Evolutionary conservation across 164 flowering plant species (phyloP).

Genomic region (Piper longum): DNA sequence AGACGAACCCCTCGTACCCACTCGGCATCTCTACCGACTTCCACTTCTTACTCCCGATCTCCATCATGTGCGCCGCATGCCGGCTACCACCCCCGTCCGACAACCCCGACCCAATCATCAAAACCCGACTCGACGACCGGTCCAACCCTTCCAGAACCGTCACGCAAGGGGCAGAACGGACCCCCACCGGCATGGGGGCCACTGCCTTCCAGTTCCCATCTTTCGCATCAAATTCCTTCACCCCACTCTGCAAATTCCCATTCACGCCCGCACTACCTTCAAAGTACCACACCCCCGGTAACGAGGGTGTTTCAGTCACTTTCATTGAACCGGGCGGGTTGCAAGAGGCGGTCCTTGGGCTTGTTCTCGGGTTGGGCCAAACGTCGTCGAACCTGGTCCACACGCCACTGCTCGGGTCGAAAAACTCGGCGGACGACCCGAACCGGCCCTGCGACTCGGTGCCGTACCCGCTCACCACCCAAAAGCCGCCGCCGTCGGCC

Average conservation of each 20-base stretch:
- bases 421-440: constrained; percentile 15
- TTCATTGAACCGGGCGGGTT: not conserved
- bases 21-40: constrained; percentile 2
- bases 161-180: constrained; percentile 5
- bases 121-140: constrained; percentile 1
- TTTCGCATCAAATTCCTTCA: constrained; percentile 5
- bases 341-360: constrained; percentile 3
- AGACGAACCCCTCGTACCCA: constrained; percentile 7
- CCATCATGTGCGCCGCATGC: constrained; percentile 2
- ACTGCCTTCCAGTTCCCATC: constrained; percentile 4
- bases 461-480: constrained; percentile 25
- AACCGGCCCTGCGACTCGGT: constrained; percentile 24
- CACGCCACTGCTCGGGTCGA: constrained; percentile 7
- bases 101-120: constrained; percentile 4
- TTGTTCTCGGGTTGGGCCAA: constrained; percentile 6
- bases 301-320: not conserved
- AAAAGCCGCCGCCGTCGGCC: constrained; percentile 11
- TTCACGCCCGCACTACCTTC: not conserved
- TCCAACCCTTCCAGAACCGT: not conserved
- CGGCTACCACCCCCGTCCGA: not conserved
- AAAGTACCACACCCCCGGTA: not conserved
- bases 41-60: constrained; percentile 5
- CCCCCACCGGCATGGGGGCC: constrained; percentile 1
- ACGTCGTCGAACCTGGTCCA: constrained; percentile 12
- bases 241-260: constrained; percentile 1